Percentiles rank a stretch among this genome's conserved stretches.
Conservation (phyloP, 768 basidiomycete species). For the Amanita jacksonii region DNA sequence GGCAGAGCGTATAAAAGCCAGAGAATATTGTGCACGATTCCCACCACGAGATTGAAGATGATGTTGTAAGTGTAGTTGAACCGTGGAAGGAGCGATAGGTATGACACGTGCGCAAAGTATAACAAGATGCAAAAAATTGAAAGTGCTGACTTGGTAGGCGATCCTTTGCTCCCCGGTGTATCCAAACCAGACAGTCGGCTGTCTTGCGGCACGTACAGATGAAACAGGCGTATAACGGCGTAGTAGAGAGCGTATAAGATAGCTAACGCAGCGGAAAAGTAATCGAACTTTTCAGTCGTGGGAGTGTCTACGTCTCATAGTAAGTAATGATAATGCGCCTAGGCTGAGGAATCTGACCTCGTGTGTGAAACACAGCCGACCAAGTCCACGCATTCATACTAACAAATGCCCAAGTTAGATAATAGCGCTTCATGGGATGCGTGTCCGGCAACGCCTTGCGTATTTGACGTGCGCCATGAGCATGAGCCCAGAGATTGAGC, state of each 20-base stretch:
- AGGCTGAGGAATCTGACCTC: constrained; percentile 36
- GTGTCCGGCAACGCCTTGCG: constrained; percentile 33
- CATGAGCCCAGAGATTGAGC: constrained; percentile 75
- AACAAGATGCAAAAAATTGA: constrained; percentile 40
- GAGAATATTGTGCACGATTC: constrained; percentile 66
- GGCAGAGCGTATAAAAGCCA: constrained; percentile 73
- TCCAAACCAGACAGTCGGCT: constrained; percentile 4
- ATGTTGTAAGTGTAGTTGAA: constrained; percentile 97
- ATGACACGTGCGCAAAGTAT: constrained; percentile 67
- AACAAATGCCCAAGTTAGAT: constrained; percentile 52
- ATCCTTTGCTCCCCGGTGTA: constrained; percentile 9
- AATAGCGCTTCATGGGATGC: constrained; percentile 67
- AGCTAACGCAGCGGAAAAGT: constrained; percentile 85
- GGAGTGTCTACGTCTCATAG: constrained; percentile 52
- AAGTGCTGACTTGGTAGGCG: constrained; percentile 28
- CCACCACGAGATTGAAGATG: constrained; percentile 68
- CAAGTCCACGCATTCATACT: constrained; percentile 91
- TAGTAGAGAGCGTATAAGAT: constrained; percentile 78
- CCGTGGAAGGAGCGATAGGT: constrained; percentile 63
- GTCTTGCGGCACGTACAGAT: constrained; percentile 47
- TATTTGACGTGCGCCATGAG: constrained; percentile 44
- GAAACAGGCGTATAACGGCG: constrained; percentile 66
- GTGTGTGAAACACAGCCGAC: constrained; percentile 85
- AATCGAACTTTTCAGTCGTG: constrained; percentile 84
- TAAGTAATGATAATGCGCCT: neutral